Evolutionary conservation across 176 grass and related monocot species (phyloP).

Genomic region (Cocos nucifera): DNA sequence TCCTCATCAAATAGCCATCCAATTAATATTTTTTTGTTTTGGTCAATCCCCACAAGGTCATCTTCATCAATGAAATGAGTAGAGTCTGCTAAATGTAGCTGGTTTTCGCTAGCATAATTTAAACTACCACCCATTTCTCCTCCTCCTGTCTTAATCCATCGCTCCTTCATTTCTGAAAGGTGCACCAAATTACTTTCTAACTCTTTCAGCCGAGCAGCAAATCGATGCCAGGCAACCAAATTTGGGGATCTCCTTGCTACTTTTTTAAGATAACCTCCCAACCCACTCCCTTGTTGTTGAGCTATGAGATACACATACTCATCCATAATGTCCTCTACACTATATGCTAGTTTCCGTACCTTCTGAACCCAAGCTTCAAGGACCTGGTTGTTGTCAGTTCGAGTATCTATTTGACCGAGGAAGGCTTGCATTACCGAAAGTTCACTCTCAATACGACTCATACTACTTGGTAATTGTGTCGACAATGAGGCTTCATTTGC

Average conservation of each 20-base stretch:
- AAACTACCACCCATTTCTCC: not conserved
- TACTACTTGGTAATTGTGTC: constrained; percentile 9
- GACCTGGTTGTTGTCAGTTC: not conserved
- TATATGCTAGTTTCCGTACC: constrained; percentile 23
- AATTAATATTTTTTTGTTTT: too few species aligned
- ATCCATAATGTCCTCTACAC: constrained; percentile 31
- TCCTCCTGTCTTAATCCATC: constrained; percentile 8
- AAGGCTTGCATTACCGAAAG: constrained; percentile 28
- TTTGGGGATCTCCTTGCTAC: not conserved
- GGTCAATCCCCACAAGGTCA: too few species aligned
- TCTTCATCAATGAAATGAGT: too few species aligned
- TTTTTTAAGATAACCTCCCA: constrained; percentile 16
- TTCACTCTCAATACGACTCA: constrained; percentile 22
- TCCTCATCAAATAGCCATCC: too few species aligned
- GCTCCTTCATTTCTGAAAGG: constrained; percentile 7
- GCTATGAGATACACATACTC: constrained; percentile 19
- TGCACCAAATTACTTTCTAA: not conserved
- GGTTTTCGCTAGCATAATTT: not conserved
- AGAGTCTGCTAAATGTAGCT: too few species aligned
- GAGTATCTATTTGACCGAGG: constrained; percentile 4
- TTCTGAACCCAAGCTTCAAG: constrained; percentile 23
- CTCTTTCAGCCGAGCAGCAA: constrained; percentile 1
- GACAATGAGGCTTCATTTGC: constrained; percentile 1
- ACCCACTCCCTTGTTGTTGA: not conserved
- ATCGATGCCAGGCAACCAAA: constrained; percentile 12